Evolutionary conservation across 495 filamentous ascomycete genomes (phyloP).

Genomic region (Podospora conica): DNA sequence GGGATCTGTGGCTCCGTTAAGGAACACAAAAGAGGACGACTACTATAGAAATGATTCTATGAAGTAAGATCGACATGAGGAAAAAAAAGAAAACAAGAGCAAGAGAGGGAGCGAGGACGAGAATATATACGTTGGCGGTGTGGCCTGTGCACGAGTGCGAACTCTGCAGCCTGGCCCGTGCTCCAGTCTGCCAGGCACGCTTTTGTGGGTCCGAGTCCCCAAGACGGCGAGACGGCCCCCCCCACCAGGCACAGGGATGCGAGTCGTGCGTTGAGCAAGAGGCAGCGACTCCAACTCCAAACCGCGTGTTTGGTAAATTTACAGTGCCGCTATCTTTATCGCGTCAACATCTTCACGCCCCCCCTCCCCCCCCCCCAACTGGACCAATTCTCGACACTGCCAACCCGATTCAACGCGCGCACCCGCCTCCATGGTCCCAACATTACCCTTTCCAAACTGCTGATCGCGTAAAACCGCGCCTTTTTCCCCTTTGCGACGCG

Average conservation of each 20-base stretch:
- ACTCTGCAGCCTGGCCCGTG: background rate
- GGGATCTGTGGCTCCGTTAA: background rate
- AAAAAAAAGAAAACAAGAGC: background rate
- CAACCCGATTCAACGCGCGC: conserved; percentile 18
- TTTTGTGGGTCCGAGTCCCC: background rate
- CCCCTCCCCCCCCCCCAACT: conserved; percentile 4
- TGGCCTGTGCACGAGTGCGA: background rate
- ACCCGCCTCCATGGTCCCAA: conserved; percentile 8
- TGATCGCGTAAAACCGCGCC: conserved; percentile 15
- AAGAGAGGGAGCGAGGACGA: background rate
- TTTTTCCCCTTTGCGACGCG: background rate
- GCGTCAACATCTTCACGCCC: conserved; percentile 2
- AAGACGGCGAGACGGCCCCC: too few relatives aligned
- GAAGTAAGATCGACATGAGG: background rate
- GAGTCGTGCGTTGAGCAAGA: background rate
- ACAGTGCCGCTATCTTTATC: conserved; percentile 6
- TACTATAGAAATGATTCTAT: background rate
- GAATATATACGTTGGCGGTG: background rate
- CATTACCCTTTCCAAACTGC: background rate
- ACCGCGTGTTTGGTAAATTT: conserved; percentile 14
- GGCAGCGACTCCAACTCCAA: background rate
- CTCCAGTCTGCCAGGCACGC: background rate
- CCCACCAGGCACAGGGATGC: background rate
- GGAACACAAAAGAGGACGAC: background rate
- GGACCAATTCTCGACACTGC: background rate